Base-by-base conservation (phyloP, 495 filamentous ascomycete genomes). In the Bacidia gigantensis region DNA sequence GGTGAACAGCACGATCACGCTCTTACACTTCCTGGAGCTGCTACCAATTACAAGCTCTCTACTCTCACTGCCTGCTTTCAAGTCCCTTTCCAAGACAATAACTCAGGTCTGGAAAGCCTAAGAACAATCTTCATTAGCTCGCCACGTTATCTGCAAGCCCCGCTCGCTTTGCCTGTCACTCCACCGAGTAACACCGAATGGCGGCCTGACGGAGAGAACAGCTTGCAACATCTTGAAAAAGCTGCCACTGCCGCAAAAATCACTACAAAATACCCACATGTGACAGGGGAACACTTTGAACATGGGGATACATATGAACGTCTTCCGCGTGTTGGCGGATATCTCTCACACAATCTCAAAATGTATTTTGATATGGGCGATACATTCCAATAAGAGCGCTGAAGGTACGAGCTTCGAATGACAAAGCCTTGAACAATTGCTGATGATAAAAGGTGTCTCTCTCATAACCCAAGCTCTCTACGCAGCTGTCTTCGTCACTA, bases 391-490 rank as follows among this genome's bases (percentile, higher is more conserved):
- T 61, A 74, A 73, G 59, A 90, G 84, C 64, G 84, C 93, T 22
- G 92, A 97, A 76, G 90, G 87, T 83, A 70, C 11, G 67, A 61
- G 7, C 12, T 32, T 24, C 10, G 41, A 44, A 25, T 21, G 24
- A 45, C 3, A 1, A 7, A 17, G 14, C 46, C 3, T 49, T 22
- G 58, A 64, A 46, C 17, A 17, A 11, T 52, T 26, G 41, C 32
- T 38, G 14, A 42, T 7, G 3, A n/a, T 35, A 14, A 32, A 57
- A 89, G 86, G 89, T 56, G 80, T 97, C 49, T 95, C 89, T n/a
- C 79, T 96, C 57, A 83, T 98, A 54, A 95, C 89, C 0, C 92
- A 98, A 66, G 71, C 79, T 41, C 80, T 98, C 58, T 98, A 98
- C 69, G 76, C 79, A 25, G 56, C 81, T 51, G 90, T 98, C 35